Evolutionary conservation across 2,329 filamentous ascomycete species (phyloP), one percentile per base, ranked within the genome.

Genomic region (Trichoderma atrobrunneum): DNA sequence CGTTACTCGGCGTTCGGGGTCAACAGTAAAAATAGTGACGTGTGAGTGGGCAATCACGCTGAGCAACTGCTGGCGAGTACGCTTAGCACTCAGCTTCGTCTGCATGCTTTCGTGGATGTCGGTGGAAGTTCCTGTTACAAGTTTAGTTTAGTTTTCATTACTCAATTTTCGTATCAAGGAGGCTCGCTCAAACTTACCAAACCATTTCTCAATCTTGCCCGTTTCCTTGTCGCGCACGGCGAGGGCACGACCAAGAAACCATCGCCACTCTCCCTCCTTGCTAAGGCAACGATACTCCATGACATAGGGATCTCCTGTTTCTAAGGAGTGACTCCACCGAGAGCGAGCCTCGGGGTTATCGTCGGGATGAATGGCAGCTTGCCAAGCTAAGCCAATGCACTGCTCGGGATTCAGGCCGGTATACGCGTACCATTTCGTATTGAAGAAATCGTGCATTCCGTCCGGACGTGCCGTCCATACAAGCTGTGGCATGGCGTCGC

Each of bases 351-450:
- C 83, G 0, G 82, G 75, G 79, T 92, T 84, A 74, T 95, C 92
- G 32, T 94, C 92, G 0, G 88, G 87, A 76, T 94, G 92, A 74
- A 94, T 92, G 0, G 89, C 86, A 3, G 85, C 81, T 76, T 84
- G 82, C 91, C 91, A 93, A 2, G 87, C 87, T 34, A 84, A 77
- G 0, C 91, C 92, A 3, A 91, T 75, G 30, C 89, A 92, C 11
- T 90, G 83, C 59, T 91, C 88, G 11, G 85, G 84, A 0, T 85
- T 86, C 28, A 94, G 80, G 0, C 93, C 91, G 0, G 93, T 95
- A 76, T 93, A 95, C n/a, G 89, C 87, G 77, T 93, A 93, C 91
- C 92, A 95, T n/a, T 90, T 84, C 61, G 89, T 87, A 72, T 92
- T 93, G 80, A 91, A 95, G 81, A 93, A 95, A 76, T 95, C 92